Evolutionary conservation across 2,329 filamentous ascomycete species (phyloP).

Genomic region (Cladobotryum mycophilum): DNA sequence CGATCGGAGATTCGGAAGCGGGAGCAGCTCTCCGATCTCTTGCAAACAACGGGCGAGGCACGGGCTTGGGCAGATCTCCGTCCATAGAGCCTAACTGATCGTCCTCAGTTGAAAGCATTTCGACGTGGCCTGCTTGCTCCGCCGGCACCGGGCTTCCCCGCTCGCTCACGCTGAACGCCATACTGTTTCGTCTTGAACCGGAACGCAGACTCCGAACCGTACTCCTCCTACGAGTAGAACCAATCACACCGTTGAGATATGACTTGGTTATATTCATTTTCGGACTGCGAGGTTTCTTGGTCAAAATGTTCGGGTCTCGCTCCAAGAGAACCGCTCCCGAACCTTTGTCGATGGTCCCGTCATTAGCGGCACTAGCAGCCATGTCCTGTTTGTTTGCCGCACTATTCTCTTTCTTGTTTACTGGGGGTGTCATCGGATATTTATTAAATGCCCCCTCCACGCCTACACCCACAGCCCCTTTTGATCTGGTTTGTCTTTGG

Average conservation of each 20-base stretch:
- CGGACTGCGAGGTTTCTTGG: not conserved
- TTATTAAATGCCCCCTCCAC: not conserved
- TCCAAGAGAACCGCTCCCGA: not conserved
- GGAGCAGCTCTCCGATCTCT: not conserved
- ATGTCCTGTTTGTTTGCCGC: not conserved
- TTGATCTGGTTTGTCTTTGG: not conserved
- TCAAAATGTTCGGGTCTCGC: not conserved
- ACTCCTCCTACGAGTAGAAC: too few relatives aligned
- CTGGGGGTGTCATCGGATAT: not conserved
- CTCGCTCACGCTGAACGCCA: constrained; percentile 20
- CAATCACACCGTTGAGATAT: too few relatives aligned
- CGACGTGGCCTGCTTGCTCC: not conserved
- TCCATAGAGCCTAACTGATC: not conserved
- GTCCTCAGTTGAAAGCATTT: not conserved
- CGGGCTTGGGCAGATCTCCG: not conserved
- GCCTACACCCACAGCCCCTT: not conserved
- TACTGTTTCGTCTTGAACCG: not conserved
- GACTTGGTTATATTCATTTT: too few relatives aligned
- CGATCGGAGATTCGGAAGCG: not conserved
- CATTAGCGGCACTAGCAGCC: not conserved
- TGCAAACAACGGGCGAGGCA: not conserved
- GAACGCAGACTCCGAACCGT: too few relatives aligned
- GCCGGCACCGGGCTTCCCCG: constrained; percentile 21
- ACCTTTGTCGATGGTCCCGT: not conserved
- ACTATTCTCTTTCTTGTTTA: not conserved